Base-by-base conservation (phyloP, 1,284 basidiomycete species). In the Sanghuangporus weigelae region DNA sequence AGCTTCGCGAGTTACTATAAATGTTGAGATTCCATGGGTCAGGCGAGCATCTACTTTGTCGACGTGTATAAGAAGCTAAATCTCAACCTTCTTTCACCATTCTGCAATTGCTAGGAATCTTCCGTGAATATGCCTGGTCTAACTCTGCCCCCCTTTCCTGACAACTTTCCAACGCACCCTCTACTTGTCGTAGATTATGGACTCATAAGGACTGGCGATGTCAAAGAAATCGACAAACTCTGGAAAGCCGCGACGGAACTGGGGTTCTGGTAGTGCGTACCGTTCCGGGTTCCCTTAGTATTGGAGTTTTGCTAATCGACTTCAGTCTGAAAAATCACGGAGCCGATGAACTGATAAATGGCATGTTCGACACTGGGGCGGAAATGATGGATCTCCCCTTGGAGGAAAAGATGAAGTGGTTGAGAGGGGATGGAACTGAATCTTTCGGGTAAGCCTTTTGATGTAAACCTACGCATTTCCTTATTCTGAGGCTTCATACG, bases 331-430 rank as follows among this genome's bases (percentile, higher is more conserved):
- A 84, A 70, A 86, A 87, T 69, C 84, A 89, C 68, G 84, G 79
- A 2, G 78, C 77, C n/a, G 79, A 82, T 31, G 70, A 78, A n/a
- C 78, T 82, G 64, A 83, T 80, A 5, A 73, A 79, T 57, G 73
- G 70, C 1, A 86, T 88, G 84, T 89, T 87, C 64, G 79, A 80
- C 4, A 78, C 87, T 72, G 85, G 84, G 6, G 75, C 75, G 6
- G 80, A 82, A 64, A 84, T 81, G 0, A 82, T 89, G 76, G 75
- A 76, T 1, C 74, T 89, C 0, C 84, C 87, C 0, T 62, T 84
- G 23, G 81, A 83, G 46, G 86, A 89, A 69, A 86, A 86, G 69
- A 74, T 87, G 77, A 78, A 79, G 62, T 89, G 77, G 66, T 86
- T 87, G 68, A 85, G 88, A 71, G 87, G 88, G 0, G 83, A 89